phyloP scores from a whole-genome alignment of 2,329 filamentous ascomycete genomes.

The Fusarium nanum region DNA sequence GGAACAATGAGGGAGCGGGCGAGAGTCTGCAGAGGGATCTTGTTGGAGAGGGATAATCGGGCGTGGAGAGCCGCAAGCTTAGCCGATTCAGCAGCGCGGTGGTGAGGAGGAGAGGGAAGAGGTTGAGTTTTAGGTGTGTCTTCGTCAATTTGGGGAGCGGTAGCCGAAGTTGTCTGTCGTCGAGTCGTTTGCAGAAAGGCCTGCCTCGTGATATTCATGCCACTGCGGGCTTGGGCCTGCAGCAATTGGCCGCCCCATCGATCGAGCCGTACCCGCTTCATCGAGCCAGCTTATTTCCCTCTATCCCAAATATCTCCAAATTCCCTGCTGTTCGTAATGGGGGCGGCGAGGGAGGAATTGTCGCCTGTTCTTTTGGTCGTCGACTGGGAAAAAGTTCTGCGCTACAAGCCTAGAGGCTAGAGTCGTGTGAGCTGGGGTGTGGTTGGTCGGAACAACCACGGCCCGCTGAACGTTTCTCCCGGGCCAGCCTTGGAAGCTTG shows the following conservation, averaged over 20 bases:
- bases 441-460: slow-evolving; percentile 44
- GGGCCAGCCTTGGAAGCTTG: slow-evolving; percentile 23
- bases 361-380: slow-evolving; percentile 35
- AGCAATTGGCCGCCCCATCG: slow-evolving; percentile 57
- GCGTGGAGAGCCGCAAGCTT: slow-evolving; percentile 95
- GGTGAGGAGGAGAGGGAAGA: slow-evolving; percentile 78
- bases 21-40: slow-evolving; percentile 86
- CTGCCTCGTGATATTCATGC: slow-evolving; percentile 27
- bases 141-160: slow-evolving; percentile 39
- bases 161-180: slow-evolving; percentile 51
- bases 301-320: slow-evolving; percentile 28
- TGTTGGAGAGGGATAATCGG: slow-evolving; percentile 82
- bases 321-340: slow-evolving; percentile 30
- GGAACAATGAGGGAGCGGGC: slow-evolving; percentile 86
- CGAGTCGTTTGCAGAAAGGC: slow-evolving; percentile 41
- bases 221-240: slow-evolving; percentile 47
- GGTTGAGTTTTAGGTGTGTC: slow-evolving; percentile 44
- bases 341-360: slow-evolving; percentile 21
- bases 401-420: slow-evolving; percentile 36
- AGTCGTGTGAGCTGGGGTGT: slow-evolving; percentile 51
- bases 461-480: slow-evolving; percentile 37
- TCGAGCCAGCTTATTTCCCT: slow-evolving; percentile 44
- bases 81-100: slow-evolving; percentile 76
- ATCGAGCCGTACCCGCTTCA: slow-evolving; percentile 58
- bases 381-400: slow-evolving; percentile 53